Percentiles rank a stretch among this genome's conserved stretches.
These are phyloP conservation scores for Yamadazyma sp. DNA, from an alignment of 1,139 yeast species.

Conservation along the genomic window DNA sequence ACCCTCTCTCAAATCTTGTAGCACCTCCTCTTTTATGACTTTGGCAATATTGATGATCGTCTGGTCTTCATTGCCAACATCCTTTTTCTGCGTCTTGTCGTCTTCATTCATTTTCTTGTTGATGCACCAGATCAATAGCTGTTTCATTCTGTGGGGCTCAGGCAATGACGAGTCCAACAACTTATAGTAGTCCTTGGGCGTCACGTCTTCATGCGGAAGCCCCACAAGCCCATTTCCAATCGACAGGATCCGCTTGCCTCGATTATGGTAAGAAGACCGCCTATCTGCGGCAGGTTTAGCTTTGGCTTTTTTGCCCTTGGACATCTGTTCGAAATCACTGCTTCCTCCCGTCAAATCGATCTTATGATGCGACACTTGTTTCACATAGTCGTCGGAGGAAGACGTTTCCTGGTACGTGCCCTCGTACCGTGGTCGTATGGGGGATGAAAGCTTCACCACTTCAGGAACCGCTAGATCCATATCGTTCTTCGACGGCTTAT, in stretches of 20 bases:
- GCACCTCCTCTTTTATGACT: constrained; percentile 63
- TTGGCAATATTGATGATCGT: constrained; percentile 56
- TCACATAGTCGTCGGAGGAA: constrained; percentile 25
- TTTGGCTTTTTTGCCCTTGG: constrained; percentile 1
- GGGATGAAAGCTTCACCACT: constrained; percentile 24
- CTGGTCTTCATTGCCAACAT: constrained; percentile 27
- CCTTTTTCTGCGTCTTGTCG: constrained; percentile 26
- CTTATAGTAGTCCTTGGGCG: constrained; percentile 57
- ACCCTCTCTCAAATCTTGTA: constrained; percentile 59
- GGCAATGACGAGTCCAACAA: constrained; percentile 62
- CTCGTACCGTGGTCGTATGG: constrained; percentile 21
- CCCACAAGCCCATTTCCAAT: constrained; percentile 74
- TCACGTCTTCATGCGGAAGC: constrained; percentile 65
- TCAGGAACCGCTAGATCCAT: constrained; percentile 17
- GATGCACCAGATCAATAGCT: constrained; percentile 68
- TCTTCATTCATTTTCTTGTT: constrained; percentile 48
- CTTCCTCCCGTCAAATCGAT: constrained; percentile 13
- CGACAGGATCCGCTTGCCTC: constrained; percentile 75
- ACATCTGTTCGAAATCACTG: constrained; percentile 6
- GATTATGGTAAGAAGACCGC: constrained; percentile 49
- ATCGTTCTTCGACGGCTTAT: not conserved
- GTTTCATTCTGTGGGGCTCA: constrained; percentile 73
- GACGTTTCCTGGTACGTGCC: constrained; percentile 6
- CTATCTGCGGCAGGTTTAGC: constrained; percentile 31
- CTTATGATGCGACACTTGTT: constrained; percentile 32